Base-by-base conservation (phyloP, 495 filamentous ascomycete species). In the Neurospora sp. region DNA sequence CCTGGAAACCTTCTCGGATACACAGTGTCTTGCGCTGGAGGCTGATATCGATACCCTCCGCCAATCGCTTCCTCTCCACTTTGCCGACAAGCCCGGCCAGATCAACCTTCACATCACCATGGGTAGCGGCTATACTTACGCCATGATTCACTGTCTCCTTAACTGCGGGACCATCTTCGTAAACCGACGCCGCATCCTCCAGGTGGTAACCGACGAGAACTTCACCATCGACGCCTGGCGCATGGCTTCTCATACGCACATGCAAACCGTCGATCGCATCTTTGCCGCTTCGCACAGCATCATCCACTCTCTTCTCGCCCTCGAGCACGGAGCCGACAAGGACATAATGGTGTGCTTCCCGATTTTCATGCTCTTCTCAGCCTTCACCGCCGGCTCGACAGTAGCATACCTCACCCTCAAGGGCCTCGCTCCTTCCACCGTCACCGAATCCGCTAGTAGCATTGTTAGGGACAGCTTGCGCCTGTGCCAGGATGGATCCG, bases 101-200 rank as follows among this genome's bases (percentile, higher is more conserved):
- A 83, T 86, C 76, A 86, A 82, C 70, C 79, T 86, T 14, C 84
- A 86, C 73, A 86, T 86, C 68, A 86, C 84, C 16, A 86, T 86
- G 84, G 84, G 84, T 16, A 85, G 84, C 71, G 84, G 84, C 45
- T 83, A 81, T 73, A 86, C 83, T 3, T 86, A 84, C 70, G 84
- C 84, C 69, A 84, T 86, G 83, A 80, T 86, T 45, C 84, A 86
- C 75, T 84, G 79, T 41, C 82, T 86, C 65, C 78, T 86, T 22
- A 84, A 86, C 75, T 86, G 83, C 73, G 83, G 82, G 37, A 84
- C 81, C 45, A 86, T 86, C 73, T 86, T 86, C 73, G 81, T 86
- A 40, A 84, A 85, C 74, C 83, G 84, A n/a, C 83, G 84, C 27
- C 80, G 84, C 72, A 84, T 86, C 48, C 81, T 86, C 8, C 84